Percentiles rank a stretch among this genome's conserved stretches.
These are phyloP conservation scores for Cystobasidium slooffiae DNA, from an alignment of 1,284 basidiomycete species.

Conservation along the genomic window DNA sequence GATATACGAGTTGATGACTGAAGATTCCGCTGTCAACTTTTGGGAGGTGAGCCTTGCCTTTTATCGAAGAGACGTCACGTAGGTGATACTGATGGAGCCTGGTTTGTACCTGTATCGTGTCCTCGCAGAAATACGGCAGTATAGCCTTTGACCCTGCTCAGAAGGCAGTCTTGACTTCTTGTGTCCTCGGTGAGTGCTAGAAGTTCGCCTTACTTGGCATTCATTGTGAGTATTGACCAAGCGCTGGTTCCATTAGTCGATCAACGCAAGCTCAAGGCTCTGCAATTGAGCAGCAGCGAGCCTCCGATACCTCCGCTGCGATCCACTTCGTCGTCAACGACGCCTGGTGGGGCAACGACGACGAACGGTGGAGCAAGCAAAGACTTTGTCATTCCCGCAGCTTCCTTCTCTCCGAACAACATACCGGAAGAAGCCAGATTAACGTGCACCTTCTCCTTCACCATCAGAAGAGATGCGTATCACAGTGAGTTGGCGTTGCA, in stretches of 20 bases:
- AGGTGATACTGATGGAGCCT: slow-evolving; percentile 1
- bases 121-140: slow-evolving; percentile 80
- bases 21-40: slow-evolving; percentile 92
- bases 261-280: slow-evolving; percentile 47
- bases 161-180: slow-evolving; percentile 91
- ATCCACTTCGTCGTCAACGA: slow-evolving; percentile 1
- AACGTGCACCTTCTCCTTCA: slow-evolving; percentile 94
- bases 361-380: slow-evolving; percentile 23
- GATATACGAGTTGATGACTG: slow-evolving; percentile 76
- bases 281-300: slow-evolving; percentile 27
- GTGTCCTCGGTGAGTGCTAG: slow-evolving; percentile 66
- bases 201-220: slow-evolving; percentile 21
- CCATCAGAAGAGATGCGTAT: slow-evolving; percentile 75
- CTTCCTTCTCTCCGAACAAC: slow-evolving; percentile 35
- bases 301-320: slow-evolving; percentile 1
- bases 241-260: slow-evolving; percentile 48
- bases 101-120: neutral
- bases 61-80: slow-evolving; percentile 3
- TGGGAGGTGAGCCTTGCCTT: slow-evolving; percentile 71
- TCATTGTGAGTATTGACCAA: neutral
- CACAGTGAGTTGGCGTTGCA: slow-evolving; percentile 40
- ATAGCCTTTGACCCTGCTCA: slow-evolving; percentile 81
- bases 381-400: slow-evolving; percentile 38
- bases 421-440: slow-evolving; percentile 69
- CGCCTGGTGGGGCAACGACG: slow-evolving; percentile 5